phyloP scores from a whole-genome alignment of 1,139 yeast species.

The Yamadazyma kanchanaburiensis region DNA sequence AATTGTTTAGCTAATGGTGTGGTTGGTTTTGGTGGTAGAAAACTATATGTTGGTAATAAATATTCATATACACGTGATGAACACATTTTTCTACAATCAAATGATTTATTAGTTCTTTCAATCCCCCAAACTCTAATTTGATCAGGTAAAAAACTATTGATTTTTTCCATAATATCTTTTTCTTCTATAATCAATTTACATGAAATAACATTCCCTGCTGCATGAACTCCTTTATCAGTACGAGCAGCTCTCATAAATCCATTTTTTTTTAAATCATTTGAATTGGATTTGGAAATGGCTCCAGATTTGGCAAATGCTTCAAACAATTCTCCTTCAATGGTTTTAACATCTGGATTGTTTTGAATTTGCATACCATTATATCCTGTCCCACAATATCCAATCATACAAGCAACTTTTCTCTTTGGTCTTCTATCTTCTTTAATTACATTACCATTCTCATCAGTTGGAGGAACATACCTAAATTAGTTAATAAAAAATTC shows the following conservation, averaged over 20 bases:
- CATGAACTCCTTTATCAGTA: constrained; percentile 98
- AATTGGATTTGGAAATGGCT: constrained; percentile 84
- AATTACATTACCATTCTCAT: constrained; percentile 60
- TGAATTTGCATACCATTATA: constrained; percentile 94
- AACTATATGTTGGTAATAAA: constrained; percentile 83
- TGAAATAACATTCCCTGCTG: constrained; percentile 94
- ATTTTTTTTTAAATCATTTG: constrained; percentile 84
- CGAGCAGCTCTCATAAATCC: constrained; percentile 96
- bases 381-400: constrained; percentile 98
- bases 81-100: constrained; percentile 95
- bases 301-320: constrained; percentile 85
- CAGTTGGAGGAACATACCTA: constrained; percentile 45
- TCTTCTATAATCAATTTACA: constrained; percentile 88
- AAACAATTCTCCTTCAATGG: constrained; percentile 90
- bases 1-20: constrained; percentile 62
- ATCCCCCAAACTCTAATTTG: constrained; percentile 93
- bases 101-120: constrained; percentile 82
- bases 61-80: constrained; percentile 93
- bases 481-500: constrained; percentile 19
- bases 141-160: constrained; percentile 74
- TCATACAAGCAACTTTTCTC: constrained; percentile 84
- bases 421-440: constrained; percentile 71
- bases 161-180: constrained; percentile 65
- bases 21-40: constrained; percentile 84
- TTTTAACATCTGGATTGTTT: constrained; percentile 78